A percentile compares a stretch with the other conserved stretches of the same genome.
These are phyloP conservation scores for Potentilla sterilis DNA, from an alignment of 306 rosid genomes.

Conservation along the genomic window DNA sequence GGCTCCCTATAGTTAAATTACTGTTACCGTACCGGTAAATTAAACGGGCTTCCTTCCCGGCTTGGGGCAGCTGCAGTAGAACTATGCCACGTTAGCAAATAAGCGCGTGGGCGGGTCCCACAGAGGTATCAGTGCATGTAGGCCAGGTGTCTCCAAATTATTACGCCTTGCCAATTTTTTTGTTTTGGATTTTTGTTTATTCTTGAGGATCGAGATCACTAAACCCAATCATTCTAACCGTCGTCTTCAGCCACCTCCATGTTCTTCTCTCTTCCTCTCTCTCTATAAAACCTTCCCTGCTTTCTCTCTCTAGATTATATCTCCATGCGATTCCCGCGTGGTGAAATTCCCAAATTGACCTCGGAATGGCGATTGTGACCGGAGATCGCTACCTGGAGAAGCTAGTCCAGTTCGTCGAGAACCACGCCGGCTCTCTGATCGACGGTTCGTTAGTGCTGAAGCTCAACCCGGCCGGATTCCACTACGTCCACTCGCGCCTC, in stretches of 20 bases:
- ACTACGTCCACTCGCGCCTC: slow-evolving; percentile 83
- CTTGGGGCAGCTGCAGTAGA: background rate
- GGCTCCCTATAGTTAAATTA: too few species aligned
- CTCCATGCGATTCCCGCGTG: slow-evolving; percentile 2
- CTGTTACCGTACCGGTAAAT: background rate
- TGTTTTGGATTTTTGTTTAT: background rate
- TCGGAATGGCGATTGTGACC: slow-evolving; percentile 76
- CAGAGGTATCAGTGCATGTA: slow-evolving; percentile 19
- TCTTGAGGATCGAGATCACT: slow-evolving; percentile 15
- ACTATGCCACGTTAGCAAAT: background rate
- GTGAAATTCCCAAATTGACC: slow-evolving; percentile 34
- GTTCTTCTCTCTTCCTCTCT: background rate
- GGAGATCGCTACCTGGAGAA: slow-evolving; percentile 96
- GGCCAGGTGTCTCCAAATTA: slow-evolving; percentile 30
- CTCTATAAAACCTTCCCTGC: background rate
- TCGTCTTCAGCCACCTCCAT: background rate
- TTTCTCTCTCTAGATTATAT: background rate
- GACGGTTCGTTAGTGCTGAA: slow-evolving; percentile 77
- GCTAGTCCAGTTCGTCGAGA: slow-evolving; percentile 79
- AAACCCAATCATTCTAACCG: slow-evolving; percentile 22
- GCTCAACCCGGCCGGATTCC: slow-evolving; percentile 88
- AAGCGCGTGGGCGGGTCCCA: slow-evolving; percentile 15
- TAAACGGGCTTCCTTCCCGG: background rate
- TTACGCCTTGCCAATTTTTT: background rate
- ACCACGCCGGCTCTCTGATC: slow-evolving; percentile 63